Evolutionary conservation across 805 yeast species (phyloP).

Genomic region (Saccharomycopsis microspora): DNA sequence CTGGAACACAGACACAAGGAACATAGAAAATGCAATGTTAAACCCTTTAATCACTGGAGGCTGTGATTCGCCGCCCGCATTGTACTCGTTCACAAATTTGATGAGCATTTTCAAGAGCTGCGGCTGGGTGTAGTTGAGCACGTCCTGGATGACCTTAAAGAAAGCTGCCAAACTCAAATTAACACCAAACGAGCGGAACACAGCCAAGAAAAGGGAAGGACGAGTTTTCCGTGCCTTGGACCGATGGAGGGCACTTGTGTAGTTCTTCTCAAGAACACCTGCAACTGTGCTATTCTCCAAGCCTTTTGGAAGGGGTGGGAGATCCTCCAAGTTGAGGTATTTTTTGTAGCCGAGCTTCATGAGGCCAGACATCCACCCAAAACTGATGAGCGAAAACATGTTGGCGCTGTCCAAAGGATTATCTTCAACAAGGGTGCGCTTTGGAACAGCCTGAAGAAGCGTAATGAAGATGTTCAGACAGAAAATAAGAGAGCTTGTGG

Average conservation of each 20-base stretch:
- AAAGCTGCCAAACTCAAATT: constrained; percentile 40
- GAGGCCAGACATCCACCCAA: constrained; percentile 83
- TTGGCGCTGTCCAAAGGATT: constrained; percentile 49
- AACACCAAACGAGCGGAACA: constrained; percentile 62
- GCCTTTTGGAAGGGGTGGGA: constrained; percentile 66
- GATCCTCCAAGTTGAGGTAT: constrained; percentile 44
- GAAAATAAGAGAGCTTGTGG: constrained; percentile 24
- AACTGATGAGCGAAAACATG: constrained; percentile 65
- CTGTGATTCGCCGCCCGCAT: constrained; percentile 24
- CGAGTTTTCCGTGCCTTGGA: constrained; percentile 21
- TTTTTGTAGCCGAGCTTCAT: constrained; percentile 68
- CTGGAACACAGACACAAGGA: constrained; percentile 63
- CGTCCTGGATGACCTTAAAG: constrained; percentile 47
- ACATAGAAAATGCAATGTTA: constrained; percentile 68
- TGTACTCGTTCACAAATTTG: constrained; percentile 42
- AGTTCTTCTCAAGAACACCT: constrained; percentile 37
- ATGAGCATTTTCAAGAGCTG: constrained; percentile 64
- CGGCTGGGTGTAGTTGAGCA: constrained; percentile 80
- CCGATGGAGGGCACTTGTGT: constrained; percentile 41
- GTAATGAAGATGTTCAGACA: constrained; percentile 24
- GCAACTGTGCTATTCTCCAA: constrained; percentile 47
- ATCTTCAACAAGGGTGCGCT: constrained; percentile 18
- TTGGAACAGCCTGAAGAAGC: constrained; percentile 28
- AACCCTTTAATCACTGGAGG: constrained; percentile 64
- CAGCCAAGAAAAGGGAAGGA: constrained; percentile 43